phyloP scores from a whole-genome alignment of 495 filamentous ascomycete species.

The Mycothermus thermophilus region DNA sequence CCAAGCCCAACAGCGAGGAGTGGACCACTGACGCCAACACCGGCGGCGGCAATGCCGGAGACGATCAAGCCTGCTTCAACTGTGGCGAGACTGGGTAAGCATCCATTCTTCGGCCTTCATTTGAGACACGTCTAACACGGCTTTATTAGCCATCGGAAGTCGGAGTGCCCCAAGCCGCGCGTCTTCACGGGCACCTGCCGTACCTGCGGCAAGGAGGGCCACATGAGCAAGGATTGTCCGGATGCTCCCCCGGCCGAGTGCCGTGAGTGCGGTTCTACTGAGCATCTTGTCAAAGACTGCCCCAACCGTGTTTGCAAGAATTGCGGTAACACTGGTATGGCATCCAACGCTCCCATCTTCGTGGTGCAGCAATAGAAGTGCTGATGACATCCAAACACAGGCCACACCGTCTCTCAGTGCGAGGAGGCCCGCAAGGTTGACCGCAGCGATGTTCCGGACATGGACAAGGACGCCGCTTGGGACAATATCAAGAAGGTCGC shows the following conservation, averaged over 20 bases:
- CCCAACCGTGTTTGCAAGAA: constrained; percentile 59
- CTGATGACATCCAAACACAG: constrained; percentile 23
- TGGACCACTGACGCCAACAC: neutral
- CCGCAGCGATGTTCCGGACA: constrained; percentile 42
- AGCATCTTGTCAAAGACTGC: constrained; percentile 54
- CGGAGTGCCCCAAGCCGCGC: constrained; percentile 34
- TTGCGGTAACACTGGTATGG: constrained; percentile 58
- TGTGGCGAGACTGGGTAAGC: constrained; percentile 60
- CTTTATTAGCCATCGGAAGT: constrained; percentile 35
- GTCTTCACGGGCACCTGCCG: constrained; percentile 48
- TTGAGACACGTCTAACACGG: constrained; percentile 7
- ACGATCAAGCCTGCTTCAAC: constrained; percentile 54
- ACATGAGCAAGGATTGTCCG: constrained; percentile 54
- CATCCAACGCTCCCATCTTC: neutral
- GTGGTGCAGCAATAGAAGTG: neutral
- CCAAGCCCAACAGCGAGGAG: neutral
- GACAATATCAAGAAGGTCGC: constrained; percentile 46
- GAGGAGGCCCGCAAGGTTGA: constrained; percentile 56
- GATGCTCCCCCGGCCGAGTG: constrained; percentile 46
- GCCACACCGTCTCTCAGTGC: constrained; percentile 54
- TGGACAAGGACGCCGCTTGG: constrained; percentile 58
- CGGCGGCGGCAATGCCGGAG: constrained; percentile 48
- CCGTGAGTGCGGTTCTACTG: constrained; percentile 50
- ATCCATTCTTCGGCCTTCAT: neutral
- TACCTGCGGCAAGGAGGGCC: constrained; percentile 58